Evolutionary conservation across 2,329 filamentous ascomycete species (phyloP).

Genomic region (Penicillium sp.): DNA sequence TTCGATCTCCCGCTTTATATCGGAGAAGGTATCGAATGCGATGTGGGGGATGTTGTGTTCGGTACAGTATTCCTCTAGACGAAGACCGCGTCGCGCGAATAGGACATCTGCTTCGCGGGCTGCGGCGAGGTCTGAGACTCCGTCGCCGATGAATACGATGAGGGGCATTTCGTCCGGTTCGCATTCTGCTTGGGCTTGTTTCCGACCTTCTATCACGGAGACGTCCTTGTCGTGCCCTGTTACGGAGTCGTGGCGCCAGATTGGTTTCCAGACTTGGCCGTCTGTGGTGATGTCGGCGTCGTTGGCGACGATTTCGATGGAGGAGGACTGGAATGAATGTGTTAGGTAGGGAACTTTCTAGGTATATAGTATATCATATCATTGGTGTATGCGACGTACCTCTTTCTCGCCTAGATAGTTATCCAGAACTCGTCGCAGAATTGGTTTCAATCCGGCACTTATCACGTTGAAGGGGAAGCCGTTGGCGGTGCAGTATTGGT

Average conservation of each 20-base stretch:
- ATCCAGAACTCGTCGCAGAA: conserved; percentile 65
- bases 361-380: neutral
- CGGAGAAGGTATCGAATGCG: conserved; percentile 68
- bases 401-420: conserved; percentile 66
- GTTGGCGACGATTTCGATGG: conserved; percentile 71
- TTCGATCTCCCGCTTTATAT: conserved; percentile 65
- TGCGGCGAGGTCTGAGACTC: conserved; percentile 69
- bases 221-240: conserved; percentile 70
- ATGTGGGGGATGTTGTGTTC: conserved; percentile 65
- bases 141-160: conserved; percentile 72
- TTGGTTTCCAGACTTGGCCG: conserved; percentile 65
- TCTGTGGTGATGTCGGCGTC: conserved; percentile 64
- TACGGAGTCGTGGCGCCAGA: conserved; percentile 69
- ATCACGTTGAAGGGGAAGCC: conserved; percentile 72
- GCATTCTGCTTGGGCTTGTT: conserved; percentile 56
- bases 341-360: neutral
- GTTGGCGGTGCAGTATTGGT: conserved; percentile 66
- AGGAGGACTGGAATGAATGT: conserved; percentile 43
- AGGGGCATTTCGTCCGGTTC: conserved; percentile 67
- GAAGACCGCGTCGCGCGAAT: conserved; percentile 67
- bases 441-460: conserved; percentile 68
- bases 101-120: conserved; percentile 70
- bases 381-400: conserved; percentile 28
- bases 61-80: conserved; percentile 68
- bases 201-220: conserved; percentile 66